These are phyloP conservation scores for Prunus yedoensis DNA, from an alignment of 331 rosid genomes.

Conservation along the genomic window DNA sequence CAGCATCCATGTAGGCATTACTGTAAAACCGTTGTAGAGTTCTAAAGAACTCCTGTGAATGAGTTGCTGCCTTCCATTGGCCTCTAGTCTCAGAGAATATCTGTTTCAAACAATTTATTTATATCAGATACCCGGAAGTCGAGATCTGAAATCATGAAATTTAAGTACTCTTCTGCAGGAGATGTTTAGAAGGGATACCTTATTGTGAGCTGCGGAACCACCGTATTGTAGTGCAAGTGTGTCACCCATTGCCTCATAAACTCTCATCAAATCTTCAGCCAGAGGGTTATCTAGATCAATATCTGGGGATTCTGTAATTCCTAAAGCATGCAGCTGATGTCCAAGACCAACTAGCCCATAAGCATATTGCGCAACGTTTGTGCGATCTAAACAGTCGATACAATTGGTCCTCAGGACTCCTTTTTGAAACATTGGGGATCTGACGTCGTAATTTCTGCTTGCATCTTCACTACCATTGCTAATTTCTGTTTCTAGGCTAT, in stretches of 20 bases:
- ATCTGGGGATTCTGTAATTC: slow-evolving; percentile 51
- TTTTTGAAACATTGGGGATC: slow-evolving; percentile 51
- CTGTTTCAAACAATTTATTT: slow-evolving; percentile 33
- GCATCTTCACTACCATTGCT: slow-evolving; percentile 31
- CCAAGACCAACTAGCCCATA: slow-evolving; percentile 86
- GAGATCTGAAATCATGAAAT: background rate
- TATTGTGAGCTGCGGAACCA: slow-evolving; percentile 98
- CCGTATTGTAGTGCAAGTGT: slow-evolving; percentile 89
- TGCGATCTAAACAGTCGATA: slow-evolving; percentile 97
- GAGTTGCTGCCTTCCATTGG: slow-evolving; percentile 96
- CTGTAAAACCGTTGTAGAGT: slow-evolving; percentile 85
- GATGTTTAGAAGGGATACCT: slow-evolving; percentile 52
- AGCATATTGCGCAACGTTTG: slow-evolving; percentile 94
- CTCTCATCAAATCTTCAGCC: slow-evolving; percentile 75
- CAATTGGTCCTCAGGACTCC: slow-evolving; percentile 97
- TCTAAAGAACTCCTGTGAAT: slow-evolving; percentile 86
- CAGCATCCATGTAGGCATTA: slow-evolving; percentile 73
- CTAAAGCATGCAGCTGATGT: slow-evolving; percentile 67
- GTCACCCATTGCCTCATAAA: slow-evolving; percentile 94
- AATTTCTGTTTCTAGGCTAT: slow-evolving; percentile 42
- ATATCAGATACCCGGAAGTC: background rate
- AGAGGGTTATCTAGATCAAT: slow-evolving; percentile 73
- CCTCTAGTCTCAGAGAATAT: slow-evolving; percentile 95
- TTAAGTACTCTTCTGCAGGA: background rate
- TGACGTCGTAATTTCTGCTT: slow-evolving; percentile 32